Conservation (phyloP, 768 basidiomycete genomes). For the Zangia roseola region DNA sequence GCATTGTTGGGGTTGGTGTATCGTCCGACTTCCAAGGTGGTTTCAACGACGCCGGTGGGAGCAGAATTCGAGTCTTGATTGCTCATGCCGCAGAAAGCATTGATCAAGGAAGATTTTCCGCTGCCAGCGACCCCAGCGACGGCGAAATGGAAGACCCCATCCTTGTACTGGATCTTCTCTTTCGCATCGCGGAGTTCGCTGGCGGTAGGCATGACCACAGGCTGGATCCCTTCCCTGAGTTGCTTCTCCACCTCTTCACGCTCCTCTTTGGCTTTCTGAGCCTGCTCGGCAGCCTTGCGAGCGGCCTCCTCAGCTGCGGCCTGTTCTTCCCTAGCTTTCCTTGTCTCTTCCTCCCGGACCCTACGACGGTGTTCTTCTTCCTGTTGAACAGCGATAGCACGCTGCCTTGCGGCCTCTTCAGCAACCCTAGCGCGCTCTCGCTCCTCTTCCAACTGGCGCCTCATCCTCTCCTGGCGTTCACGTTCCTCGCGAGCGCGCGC, state of each 20-base stretch:
- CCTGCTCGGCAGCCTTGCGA: constrained; percentile 21
- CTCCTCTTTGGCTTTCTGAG: constrained; percentile 20
- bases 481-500: constrained; percentile 25
- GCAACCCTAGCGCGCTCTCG: constrained; percentile 13
- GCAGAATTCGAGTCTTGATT: constrained; percentile 30
- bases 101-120: constrained; percentile 33
- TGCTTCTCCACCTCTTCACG: constrained; percentile 22
- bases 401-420: constrained; percentile 23
- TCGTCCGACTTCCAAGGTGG: constrained; percentile 29
- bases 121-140: constrained; percentile 31
- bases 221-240: constrained; percentile 28
- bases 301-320: constrained; percentile 27
- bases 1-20: constrained; percentile 28
- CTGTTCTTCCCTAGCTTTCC: constrained; percentile 12
- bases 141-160: constrained; percentile 31
- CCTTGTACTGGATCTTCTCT: constrained; percentile 24
- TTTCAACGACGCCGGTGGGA: constrained; percentile 33
- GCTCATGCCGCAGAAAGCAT: constrained; percentile 31
- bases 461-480: constrained; percentile 16
- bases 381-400: constrained; percentile 23
- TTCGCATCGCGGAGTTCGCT: constrained; percentile 26
- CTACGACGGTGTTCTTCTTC: constrained; percentile 24
- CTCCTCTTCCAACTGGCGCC: constrained; percentile 22
- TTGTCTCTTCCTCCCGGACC: constrained; percentile 20
- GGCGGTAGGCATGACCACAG: constrained; percentile 30